Conservation (phyloP, 2,329 filamentous ascomycete species). For the Calycina herbarum region DNA sequence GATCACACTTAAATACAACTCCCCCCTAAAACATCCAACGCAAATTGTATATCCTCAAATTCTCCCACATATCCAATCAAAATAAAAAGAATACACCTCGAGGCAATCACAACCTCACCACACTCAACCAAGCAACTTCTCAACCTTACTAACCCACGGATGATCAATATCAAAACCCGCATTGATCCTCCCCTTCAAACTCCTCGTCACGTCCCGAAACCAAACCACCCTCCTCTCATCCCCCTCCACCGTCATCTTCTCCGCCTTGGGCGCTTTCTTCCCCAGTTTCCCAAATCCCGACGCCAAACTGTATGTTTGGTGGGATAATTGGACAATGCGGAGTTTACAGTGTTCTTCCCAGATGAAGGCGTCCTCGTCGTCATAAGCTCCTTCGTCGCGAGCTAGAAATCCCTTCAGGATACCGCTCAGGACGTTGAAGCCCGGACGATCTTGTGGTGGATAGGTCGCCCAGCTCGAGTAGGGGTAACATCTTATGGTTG, state of each 20-base stretch:
- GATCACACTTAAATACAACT: too few species aligned
- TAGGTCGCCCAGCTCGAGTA: neutral
- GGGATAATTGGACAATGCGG: neutral
- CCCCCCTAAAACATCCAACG: too few species aligned
- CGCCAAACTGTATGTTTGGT: neutral
- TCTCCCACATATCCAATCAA: too few species aligned
- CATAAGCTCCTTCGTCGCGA: neutral
- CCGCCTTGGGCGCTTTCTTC: neutral
- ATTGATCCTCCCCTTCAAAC: too few species aligned
- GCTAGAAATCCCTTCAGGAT: constrained; percentile 8
- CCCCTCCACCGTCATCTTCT: neutral
- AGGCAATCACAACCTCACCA: too few species aligned
- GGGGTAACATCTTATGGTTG: constrained; percentile 6
- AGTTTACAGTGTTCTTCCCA: constrained; percentile 14
- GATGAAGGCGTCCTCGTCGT: neutral
- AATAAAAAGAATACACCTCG: too few species aligned
- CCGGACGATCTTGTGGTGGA: neutral
- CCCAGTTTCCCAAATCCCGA: constrained; percentile 10
- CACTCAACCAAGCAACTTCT: too few species aligned
- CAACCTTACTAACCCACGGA: too few species aligned
- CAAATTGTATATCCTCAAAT: too few species aligned
- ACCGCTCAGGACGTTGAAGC: neutral
- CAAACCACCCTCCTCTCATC: neutral
- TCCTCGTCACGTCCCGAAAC: neutral
- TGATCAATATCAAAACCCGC: too few species aligned